Conservation (phyloP, 2,329 filamentous ascomycete genomes). For the Penicillium sp. region DNA sequence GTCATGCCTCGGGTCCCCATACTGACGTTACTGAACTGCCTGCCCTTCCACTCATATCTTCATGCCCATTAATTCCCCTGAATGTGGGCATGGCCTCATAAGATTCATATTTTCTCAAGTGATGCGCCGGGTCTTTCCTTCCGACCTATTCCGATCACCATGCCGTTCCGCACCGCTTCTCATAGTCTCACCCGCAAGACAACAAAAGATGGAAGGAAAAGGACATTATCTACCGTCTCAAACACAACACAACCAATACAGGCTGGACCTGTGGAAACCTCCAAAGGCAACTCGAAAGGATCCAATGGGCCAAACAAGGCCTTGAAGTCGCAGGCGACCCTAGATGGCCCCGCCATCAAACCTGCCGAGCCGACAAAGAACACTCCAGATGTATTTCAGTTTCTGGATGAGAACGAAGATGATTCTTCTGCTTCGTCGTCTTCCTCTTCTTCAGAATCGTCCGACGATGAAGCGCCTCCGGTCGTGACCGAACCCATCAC, state of each 20-base stretch:
- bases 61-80: slow-evolving; percentile 10
- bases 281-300: slow-evolving; percentile 21
- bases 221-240: slow-evolving; percentile 31
- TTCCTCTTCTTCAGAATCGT: slow-evolving; percentile 24
- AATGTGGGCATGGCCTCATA: slow-evolving; percentile 11
- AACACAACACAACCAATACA: slow-evolving; percentile 23
- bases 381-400: slow-evolving; percentile 46
- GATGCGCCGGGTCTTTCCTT: slow-evolving; percentile 17
- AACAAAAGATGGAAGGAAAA: slow-evolving; percentile 33
- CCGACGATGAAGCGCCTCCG: slow-evolving; percentile 19
- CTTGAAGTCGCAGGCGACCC: slow-evolving; percentile 21
- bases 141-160: slow-evolving; percentile 27
- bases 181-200: slow-evolving; percentile 30
- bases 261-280: slow-evolving; percentile 23
- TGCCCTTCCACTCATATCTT: slow-evolving; percentile 7
- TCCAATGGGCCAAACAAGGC: slow-evolving; percentile 20
- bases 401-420: slow-evolving; percentile 36
- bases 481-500: slow-evolving; percentile 13
- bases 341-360: slow-evolving; percentile 13
- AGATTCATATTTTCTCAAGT: slow-evolving; percentile 10
- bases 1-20: slow-evolving; percentile 24
- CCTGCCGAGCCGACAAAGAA: slow-evolving; percentile 22
- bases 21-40: slow-evolving; percentile 14
- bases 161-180: slow-evolving; percentile 33
- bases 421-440: slow-evolving; percentile 23